Percentiles rank a stretch among this genome's conserved stretches.
Evolutionary conservation across 1,139 yeast genomes (phyloP).

Genomic region (Candida sojae): DNA sequence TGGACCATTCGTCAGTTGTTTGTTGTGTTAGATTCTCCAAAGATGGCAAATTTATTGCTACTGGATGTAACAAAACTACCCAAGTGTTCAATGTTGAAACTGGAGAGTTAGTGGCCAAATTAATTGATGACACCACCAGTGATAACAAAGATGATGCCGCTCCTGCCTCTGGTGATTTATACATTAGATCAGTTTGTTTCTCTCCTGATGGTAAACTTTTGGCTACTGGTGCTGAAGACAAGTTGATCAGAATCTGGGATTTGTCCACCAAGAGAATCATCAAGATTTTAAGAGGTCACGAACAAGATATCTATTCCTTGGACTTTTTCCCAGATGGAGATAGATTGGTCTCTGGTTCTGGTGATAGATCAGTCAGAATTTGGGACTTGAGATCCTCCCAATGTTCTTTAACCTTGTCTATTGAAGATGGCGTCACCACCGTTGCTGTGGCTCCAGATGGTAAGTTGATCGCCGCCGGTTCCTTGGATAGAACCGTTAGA

Average conservation of each 20-base stretch:
- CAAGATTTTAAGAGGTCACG: slow-evolving; percentile 90
- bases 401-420: slow-evolving; percentile 83
- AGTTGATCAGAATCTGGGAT: slow-evolving; percentile 96
- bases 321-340: slow-evolving; percentile 96
- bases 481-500: slow-evolving; percentile 91
- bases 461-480: slow-evolving; percentile 91
- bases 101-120: slow-evolving; percentile 84
- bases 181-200: slow-evolving; percentile 93
- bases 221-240: slow-evolving; percentile 99
- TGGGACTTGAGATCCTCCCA: slow-evolving; percentile 96
- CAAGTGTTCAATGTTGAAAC: slow-evolving; percentile 92
- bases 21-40: slow-evolving; percentile 94
- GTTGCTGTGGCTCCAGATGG: slow-evolving; percentile 98
- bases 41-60: slow-evolving; percentile 92
- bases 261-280: slow-evolving; percentile 83
- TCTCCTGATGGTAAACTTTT: slow-evolving; percentile 94
- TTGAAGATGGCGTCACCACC: slow-evolving; percentile 97
- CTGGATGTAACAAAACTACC: slow-evolving; percentile 96
- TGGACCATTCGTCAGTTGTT: slow-evolving; percentile 91
- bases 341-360: slow-evolving; percentile 92
- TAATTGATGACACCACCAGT: slow-evolving; percentile 68
- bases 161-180: slow-evolving; percentile 72
- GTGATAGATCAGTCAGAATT: slow-evolving; percentile 93
- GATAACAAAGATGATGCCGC: slow-evolving; percentile 21
- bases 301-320: slow-evolving; percentile 94